A percentile compares a stretch with the other conserved stretches of the same genome.
phyloP scores from a whole-genome alignment of 768 basidiomycete species.

The Pleurotus salmoneostramineus region DNA sequence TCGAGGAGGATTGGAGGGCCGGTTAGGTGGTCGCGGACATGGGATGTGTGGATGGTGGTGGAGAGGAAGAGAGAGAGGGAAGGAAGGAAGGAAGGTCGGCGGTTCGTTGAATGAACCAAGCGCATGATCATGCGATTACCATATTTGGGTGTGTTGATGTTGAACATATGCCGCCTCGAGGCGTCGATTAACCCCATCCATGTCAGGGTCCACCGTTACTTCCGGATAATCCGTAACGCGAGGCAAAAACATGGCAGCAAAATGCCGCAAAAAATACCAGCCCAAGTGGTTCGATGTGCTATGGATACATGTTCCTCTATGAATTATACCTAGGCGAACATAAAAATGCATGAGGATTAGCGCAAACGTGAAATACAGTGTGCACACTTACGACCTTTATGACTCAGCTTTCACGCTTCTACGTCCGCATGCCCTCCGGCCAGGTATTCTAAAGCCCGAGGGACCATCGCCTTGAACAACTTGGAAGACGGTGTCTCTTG shows the following conservation, averaged over 20 bases:
- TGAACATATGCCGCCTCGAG: conserved; percentile 8
- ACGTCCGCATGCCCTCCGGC: conserved; percentile 11
- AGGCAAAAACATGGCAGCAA: not conserved
- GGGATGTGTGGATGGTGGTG: conserved; percentile 1
- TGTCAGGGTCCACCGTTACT: not conserved
- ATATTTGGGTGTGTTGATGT: conserved; percentile 5
- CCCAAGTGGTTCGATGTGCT: not conserved
- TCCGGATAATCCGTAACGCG: not conserved
- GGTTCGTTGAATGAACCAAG: not conserved
- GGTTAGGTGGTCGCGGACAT: not conserved
- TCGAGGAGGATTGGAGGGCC: not conserved
- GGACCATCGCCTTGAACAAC: conserved; percentile 60
- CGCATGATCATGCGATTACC: conserved; percentile 7
- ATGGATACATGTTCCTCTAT: conserved; percentile 3
- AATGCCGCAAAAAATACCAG: not conserved
- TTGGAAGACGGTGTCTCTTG: conserved; percentile 61
- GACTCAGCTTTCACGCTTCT: conserved; percentile 4
- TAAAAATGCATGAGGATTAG: not conserved
- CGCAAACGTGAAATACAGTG: not conserved
- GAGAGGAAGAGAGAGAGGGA: conserved; percentile 7
- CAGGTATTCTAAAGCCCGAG: conserved; percentile 1
- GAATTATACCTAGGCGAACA: not conserved
- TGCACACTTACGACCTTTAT: no score
- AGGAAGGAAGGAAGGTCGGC: not conserved
- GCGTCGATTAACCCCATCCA: conserved; percentile 3